These are phyloP conservation scores for Cladosporium velox DNA, from an alignment of 2,329 filamentous ascomycete genomes.

Conservation along the genomic window DNA sequence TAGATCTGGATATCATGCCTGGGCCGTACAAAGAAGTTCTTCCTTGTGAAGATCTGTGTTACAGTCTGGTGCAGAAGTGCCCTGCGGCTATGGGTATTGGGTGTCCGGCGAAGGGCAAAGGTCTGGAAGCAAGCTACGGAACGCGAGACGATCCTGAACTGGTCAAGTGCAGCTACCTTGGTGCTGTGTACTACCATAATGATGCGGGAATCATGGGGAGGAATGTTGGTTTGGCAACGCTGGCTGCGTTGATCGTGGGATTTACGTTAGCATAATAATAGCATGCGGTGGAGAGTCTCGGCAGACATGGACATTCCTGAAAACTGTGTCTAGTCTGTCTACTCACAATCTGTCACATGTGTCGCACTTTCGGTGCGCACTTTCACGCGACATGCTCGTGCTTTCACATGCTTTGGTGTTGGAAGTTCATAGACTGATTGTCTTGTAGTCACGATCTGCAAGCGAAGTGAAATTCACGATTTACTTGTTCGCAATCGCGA, in stretches of 20 bases:
- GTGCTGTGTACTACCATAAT: conserved; percentile 39
- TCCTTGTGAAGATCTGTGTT: conserved; percentile 86
- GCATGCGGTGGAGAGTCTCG: background rate
- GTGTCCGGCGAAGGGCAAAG: conserved; percentile 63
- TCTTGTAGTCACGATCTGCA: background rate
- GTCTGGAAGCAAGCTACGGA: conserved; percentile 56
- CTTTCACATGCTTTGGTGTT: background rate
- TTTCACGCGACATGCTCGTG: background rate
- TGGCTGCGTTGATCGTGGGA: background rate
- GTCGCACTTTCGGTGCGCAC: background rate
- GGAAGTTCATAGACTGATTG: background rate
- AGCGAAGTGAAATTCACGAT: background rate
- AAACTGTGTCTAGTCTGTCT: background rate
- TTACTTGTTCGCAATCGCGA: background rate
- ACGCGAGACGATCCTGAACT: conserved; percentile 28
- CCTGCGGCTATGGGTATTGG: conserved; percentile 73
- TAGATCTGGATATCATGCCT: conserved; percentile 71
- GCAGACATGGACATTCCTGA: background rate
- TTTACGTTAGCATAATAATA: background rate
- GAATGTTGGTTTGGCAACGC: background rate
- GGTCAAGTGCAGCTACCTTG: conserved; percentile 40
- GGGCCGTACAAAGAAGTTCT: conserved; percentile 93
- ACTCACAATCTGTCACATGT: background rate
- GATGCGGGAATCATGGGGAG: conserved; percentile 22
- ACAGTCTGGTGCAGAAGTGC: conserved; percentile 80